Base-by-base conservation (phyloP, 192 early-diverging fungal genomes). In the Gryganskiella cystojenkinii region DNA sequence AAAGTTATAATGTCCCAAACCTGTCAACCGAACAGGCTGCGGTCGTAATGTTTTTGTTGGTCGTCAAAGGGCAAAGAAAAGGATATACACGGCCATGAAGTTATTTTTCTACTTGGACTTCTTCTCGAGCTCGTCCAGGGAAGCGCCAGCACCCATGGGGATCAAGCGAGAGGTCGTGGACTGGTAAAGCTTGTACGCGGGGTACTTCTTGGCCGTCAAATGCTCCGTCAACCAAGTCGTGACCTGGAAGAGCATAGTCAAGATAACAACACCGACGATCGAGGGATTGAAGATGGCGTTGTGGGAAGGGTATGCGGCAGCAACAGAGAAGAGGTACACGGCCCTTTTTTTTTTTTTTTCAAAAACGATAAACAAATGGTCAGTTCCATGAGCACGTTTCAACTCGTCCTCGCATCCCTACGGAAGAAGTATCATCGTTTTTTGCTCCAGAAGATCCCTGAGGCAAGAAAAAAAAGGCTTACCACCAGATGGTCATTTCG, bases 161-260 rank as follows among this genome's bases (percentile, higher is more conserved):
- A 92, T 67, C 13, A 92, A 30, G 31, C 85, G 81, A 31, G 85
- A 87, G 42, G 90, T 90, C 22, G 79, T 82, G 50, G 82, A 52
- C 53, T 87, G 80, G 70, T 94, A 94, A 8, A 85, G 86, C 43
- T 81, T 82, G 71, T 97, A 97, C 11, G 83, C 66, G 7, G 94
- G 94, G 69, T 96, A 95, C 82, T 95, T 95, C 55, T 71, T 15
- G 15, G 46, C 40, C 1, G 90, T 84, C 33, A 96, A 88, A 31
- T 76, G 52, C 72, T 92, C 91, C 0, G 91, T 92, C 35, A 92
- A 51, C 50, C 46, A 49, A 3, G 88, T 90, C 3, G 87, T 86
- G 34, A 79, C 85, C 67, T 88, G 87, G 87, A 96, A 92, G 33
- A 98, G 71, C n/a, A 80, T 40, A 0, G 89, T 85, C 61, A 98